A percentile compares a stretch with the other conserved stretches of the same genome.
Evolutionary conservation across 176 grass and related monocot genomes (phyloP).

Genomic region (sorghum (Sorghum bicolor)): DNA sequence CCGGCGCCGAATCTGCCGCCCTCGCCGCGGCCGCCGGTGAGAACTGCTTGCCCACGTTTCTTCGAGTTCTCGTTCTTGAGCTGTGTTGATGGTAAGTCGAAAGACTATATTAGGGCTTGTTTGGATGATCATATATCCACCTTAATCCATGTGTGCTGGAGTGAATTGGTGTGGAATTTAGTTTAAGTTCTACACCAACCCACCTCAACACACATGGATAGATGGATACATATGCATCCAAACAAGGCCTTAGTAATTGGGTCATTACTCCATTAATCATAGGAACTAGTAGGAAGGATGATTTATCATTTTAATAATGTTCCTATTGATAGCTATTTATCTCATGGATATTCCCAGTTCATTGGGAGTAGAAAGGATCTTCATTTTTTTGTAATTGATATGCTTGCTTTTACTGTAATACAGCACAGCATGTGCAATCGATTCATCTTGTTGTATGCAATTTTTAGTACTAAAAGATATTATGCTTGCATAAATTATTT

Average conservation of each 20-base stretch:
- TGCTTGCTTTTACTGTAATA: background rate
- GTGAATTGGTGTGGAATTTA: too few relatives aligned
- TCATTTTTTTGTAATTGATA: background rate
- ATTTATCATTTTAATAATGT: background rate
- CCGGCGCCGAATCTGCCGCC: constrained; percentile 35
- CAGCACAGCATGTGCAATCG: too few relatives aligned
- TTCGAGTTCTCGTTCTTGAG: background rate
- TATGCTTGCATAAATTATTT: too few relatives aligned
- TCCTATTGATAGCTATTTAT: background rate
- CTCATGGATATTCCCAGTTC: background rate
- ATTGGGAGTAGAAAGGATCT: background rate
- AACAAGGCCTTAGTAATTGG: too few relatives aligned
- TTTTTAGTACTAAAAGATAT: background rate
- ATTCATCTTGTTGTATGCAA: background rate
- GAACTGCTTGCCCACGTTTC: background rate
- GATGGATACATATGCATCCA: too few relatives aligned
- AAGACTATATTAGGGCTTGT: background rate
- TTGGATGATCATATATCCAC: too few relatives aligned
- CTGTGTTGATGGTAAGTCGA: background rate
- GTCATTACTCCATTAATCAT: background rate
- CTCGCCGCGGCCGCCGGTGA: constrained; percentile 38
- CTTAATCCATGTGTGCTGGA: too few relatives aligned
- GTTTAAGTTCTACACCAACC: too few relatives aligned
- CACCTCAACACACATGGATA: too few relatives aligned
- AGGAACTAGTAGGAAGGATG: background rate